Conservation (phyloP, 2,329 filamentous ascomycete species). For the Parastagonospora nodorum region DNA sequence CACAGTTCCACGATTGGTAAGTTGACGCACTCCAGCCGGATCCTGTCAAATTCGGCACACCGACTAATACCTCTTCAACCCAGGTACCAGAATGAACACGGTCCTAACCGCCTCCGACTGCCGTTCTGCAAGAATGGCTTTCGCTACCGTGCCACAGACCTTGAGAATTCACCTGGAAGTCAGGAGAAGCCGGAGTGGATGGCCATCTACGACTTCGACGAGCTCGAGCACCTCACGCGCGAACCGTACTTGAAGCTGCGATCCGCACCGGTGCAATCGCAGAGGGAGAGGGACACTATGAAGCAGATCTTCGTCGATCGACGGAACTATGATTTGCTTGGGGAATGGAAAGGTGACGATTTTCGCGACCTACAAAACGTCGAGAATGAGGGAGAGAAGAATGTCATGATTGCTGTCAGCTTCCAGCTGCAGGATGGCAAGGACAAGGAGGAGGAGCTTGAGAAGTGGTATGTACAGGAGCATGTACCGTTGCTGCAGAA, state of each 20-base stretch:
- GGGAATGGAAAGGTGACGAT: conserved; percentile 59
- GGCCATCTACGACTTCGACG: conserved; percentile 80
- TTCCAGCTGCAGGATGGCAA: conserved; percentile 62
- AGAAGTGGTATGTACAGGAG: conserved; percentile 76
- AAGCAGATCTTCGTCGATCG: conserved; percentile 71
- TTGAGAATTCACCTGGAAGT: conserved; percentile 34
- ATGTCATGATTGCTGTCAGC: conserved; percentile 67
- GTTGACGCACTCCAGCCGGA: conserved; percentile 30
- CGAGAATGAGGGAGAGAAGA: conserved; percentile 58
- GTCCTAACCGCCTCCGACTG: conserved; percentile 76
- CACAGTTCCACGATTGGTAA: conserved; percentile 74
- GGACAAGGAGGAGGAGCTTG: conserved; percentile 59
- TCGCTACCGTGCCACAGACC: conserved; percentile 73
- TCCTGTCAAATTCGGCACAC: conserved; percentile 19
- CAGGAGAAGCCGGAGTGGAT: conserved; percentile 69
- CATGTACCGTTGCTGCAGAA: conserved; percentile 73
- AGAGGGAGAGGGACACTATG: conserved; percentile 66
- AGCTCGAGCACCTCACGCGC: conserved; percentile 72
- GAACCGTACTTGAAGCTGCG: conserved; percentile 72
- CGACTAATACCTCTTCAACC: conserved; percentile 39
- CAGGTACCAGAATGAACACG: conserved; percentile 87
- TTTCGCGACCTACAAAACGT: conserved; percentile 67
- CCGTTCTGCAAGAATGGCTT: conserved; percentile 78
- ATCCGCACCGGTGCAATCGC: conserved; percentile 60
- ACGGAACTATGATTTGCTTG: conserved; percentile 70